A percentile compares a stretch with the other conserved stretches of the same genome.
phyloP scores from a whole-genome alignment of 495 filamentous ascomycete species.

The Astrocystis sublimbata region DNA sequence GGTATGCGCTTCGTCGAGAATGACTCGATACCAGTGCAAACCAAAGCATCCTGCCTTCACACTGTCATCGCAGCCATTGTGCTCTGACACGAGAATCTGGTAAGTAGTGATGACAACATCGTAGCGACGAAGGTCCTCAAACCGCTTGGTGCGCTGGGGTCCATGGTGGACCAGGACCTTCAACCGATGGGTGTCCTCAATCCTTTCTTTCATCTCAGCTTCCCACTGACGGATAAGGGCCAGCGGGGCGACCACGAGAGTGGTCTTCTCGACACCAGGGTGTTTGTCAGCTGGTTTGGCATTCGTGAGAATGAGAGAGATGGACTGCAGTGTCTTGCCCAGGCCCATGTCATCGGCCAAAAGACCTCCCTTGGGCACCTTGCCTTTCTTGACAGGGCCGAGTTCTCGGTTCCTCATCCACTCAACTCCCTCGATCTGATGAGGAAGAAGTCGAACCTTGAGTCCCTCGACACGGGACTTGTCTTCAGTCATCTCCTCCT shows the following conservation, averaged over 20 bases:
- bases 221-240: conserved; percentile 99
- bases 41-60: conserved; percentile 83
- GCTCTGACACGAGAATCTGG: conserved; percentile 88
- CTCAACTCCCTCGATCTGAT: conserved; percentile 86
- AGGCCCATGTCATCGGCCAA: conserved; percentile 86
- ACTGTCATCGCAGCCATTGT: conserved; percentile 59
- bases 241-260: conserved; percentile 90
- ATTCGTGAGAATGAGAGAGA: conserved; percentile 80
- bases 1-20: conserved; percentile 94
- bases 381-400: conserved; percentile 72
- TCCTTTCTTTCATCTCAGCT: conserved; percentile 79
- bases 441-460: conserved; percentile 82
- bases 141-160: conserved; percentile 74
- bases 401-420: conserved; percentile 94
- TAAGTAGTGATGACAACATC: conserved; percentile 98
- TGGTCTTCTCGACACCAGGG: conserved; percentile 68
- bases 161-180: conserved; percentile 90
- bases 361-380: conserved; percentile 81
- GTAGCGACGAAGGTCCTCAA: conserved; percentile 72
- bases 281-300: conserved; percentile 66
- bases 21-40: conserved; percentile 90
- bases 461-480: conserved; percentile 62
- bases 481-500: conserved; percentile 56
- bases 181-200: conserved; percentile 64
- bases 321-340: conserved; percentile 82